These are phyloP conservation scores for Ambrosiella cleistominuta DNA, from an alignment of 2,329 filamentous ascomycete genomes.

Conservation along the genomic window DNA sequence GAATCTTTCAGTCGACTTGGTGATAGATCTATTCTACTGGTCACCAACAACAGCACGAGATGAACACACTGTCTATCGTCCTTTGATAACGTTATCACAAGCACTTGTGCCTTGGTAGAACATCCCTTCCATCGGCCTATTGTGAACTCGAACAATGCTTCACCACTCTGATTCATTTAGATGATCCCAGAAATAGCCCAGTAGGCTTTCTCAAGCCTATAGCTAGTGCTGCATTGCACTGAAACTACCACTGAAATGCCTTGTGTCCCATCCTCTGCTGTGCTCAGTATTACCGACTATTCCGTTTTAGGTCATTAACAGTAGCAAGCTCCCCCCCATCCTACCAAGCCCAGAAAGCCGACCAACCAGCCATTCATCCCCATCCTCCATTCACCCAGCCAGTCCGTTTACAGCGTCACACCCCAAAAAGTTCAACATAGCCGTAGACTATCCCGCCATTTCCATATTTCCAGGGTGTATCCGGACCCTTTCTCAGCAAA, in stretches of 20 bases:
- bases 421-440: not conserved
- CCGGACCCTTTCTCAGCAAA: not conserved
- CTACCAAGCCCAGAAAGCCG: not conserved
- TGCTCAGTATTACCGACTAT: not conserved
- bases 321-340: not conserved
- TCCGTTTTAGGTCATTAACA: not conserved
- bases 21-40: no score
- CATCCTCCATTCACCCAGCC: not conserved
- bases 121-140: no score
- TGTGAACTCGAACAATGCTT: no score
- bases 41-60: no score
- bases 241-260: not conserved
- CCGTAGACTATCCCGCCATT: not conserved
- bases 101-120: no score
- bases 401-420: not conserved
- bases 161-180: no score
- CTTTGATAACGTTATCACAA: no score
- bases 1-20: not conserved
- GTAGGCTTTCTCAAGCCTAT: not conserved
- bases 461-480: not conserved
- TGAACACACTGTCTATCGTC: no score
- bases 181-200: no score
- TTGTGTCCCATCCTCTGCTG: not conserved
- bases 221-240: not conserved
- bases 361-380: not conserved